These are phyloP conservation scores for Aspergillus udagawae DNA, from an alignment of 2,329 filamentous ascomycete species.

Conservation along the genomic window DNA sequence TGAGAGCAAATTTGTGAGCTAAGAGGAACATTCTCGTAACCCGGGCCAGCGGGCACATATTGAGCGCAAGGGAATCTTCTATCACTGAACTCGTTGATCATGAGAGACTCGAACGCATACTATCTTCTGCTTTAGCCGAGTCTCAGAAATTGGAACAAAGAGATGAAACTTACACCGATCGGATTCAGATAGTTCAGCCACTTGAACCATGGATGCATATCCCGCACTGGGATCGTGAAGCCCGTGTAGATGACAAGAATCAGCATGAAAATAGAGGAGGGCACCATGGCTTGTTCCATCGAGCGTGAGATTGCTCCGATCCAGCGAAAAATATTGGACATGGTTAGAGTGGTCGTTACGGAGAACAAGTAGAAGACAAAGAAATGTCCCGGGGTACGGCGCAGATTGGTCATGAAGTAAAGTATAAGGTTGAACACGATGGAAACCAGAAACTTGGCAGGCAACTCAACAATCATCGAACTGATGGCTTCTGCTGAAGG, in stretches of 20 bases:
- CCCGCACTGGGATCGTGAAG: slow-evolving; percentile 40
- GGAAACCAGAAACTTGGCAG: slow-evolving; percentile 69
- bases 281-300: slow-evolving; percentile 54
- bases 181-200: slow-evolving; percentile 83
- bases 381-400: slow-evolving; percentile 69
- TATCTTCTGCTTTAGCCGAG: slow-evolving; percentile 1
- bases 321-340: slow-evolving; percentile 82
- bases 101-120: slow-evolving; percentile 76
- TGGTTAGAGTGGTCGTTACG: slow-evolving; percentile 67
- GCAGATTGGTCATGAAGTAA: slow-evolving; percentile 83
- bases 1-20: slow-evolving; percentile 53
- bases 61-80: slow-evolving; percentile 53
- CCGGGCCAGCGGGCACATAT: slow-evolving; percentile 42
- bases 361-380: slow-evolving; percentile 81
- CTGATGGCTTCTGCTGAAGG: slow-evolving; percentile 83
- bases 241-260: slow-evolving; percentile 47
- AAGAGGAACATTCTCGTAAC: slow-evolving; percentile 36
- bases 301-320: slow-evolving; percentile 72
- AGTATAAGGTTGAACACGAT: slow-evolving; percentile 73
- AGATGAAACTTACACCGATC: slow-evolving; percentile 47
- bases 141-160: neutral
- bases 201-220: slow-evolving; percentile 76
- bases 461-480: slow-evolving; percentile 81
- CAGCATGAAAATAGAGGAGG: slow-evolving; percentile 48
- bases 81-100: slow-evolving; percentile 76